Percentiles rank a stretch among this genome's conserved stretches.
phyloP scores from a whole-genome alignment of 139 green algal species.

The Closterium sp. region DNA sequence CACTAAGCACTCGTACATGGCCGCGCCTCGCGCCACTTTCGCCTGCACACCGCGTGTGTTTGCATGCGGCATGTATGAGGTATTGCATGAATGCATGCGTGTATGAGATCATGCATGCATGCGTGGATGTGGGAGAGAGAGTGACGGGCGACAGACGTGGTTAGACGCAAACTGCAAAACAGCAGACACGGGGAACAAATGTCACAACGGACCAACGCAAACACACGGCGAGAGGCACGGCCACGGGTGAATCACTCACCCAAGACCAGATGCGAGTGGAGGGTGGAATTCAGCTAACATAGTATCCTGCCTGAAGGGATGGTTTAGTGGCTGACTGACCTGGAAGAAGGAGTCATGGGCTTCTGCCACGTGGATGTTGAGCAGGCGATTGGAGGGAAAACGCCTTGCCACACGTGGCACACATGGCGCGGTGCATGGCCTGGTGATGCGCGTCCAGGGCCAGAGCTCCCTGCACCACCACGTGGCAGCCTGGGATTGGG shows the following conservation, averaged over 20 bases:
- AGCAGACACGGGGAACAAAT: too few relatives aligned
- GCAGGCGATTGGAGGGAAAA: constrained; percentile 34
- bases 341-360: constrained; percentile 34
- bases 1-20: constrained; percentile 41
- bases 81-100: not conserved
- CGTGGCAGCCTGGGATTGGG: constrained; percentile 8
- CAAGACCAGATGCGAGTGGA: too few relatives aligned
- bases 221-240: too few relatives aligned
- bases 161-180: not conserved
- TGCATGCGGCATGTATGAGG: not conserved
- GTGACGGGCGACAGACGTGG: not conserved
- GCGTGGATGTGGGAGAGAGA: not conserved
- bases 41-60: constrained; percentile 1
- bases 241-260: too few relatives aligned
- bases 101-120: not conserved
- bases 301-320: not conserved
- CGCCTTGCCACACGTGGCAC: constrained; percentile 7
- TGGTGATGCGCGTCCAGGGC: constrained; percentile 22
- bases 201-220: too few relatives aligned
- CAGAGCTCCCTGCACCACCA: not conserved
- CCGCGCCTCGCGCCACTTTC: constrained; percentile 11
- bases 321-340: not conserved
- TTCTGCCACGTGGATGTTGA: constrained; percentile 32
- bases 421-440: constrained; percentile 2
- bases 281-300: too few relatives aligned